These are phyloP conservation scores for Citrus reticulata DNA, from an alignment of 345 rosid species.

Conservation along the genomic window DNA sequence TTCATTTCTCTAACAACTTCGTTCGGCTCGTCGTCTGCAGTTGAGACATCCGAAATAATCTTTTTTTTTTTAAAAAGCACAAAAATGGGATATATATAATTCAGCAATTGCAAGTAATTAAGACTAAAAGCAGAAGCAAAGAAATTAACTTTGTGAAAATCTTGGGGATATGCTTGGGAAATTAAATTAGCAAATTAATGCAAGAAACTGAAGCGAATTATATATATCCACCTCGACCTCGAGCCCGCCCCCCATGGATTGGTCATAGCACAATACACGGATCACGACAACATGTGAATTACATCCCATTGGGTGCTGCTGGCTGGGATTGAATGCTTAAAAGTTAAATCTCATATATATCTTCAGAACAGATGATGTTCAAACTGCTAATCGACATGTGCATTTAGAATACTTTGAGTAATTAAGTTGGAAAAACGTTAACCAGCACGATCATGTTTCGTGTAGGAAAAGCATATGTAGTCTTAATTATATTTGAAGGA, in stretches of 20 bases:
- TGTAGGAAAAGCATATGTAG: conserved; percentile 3
- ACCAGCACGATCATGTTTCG: background rate
- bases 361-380: background rate
- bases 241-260: background rate
- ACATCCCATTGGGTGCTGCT: conserved; percentile 20
- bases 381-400: background rate
- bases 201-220: background rate
- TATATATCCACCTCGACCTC: background rate
- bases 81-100: no score
- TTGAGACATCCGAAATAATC: background rate
- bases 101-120: no score
- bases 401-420: background rate
- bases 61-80: no score
- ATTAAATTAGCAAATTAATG: background rate
- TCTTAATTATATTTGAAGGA: background rate
- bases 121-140: background rate
- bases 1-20: background rate
- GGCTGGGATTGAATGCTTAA: background rate
- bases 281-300: conserved; percentile 19
- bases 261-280: conserved; percentile 11
- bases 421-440: no score
- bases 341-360: background rate
- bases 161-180: no score
- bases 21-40: background rate
- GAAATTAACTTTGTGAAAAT: background rate